Base-by-base conservation (phyloP, 805 yeast species). In the Yarrowia porcina region DNA sequence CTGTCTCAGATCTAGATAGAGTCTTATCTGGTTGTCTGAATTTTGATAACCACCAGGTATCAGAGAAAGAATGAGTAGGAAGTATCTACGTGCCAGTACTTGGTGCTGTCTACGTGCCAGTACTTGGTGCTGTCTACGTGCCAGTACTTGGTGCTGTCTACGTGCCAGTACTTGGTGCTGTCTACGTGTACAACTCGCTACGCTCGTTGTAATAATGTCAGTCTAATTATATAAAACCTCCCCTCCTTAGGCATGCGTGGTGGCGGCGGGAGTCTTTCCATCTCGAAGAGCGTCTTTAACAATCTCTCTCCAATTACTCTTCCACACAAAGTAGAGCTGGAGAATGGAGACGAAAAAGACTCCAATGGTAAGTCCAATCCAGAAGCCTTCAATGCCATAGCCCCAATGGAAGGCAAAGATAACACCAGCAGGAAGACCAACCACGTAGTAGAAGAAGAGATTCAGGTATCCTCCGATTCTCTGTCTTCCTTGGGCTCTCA, bases 401-500 rank as follows among this genome's bases (percentile, higher is more conserved):
- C 78, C 77, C 15, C 74, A 73, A 9, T 72, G 69, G 69, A 83
- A 84, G n/a, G 89, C 83, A 20, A 88, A 73, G 7, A 72, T 69
- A 67, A 83, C 83, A 13, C 89, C 83, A n/a, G 88, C 74, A 17
- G 80, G 67, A 30, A 84, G 75, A 0, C 90, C 88, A 36, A 85
- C 67, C 3, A 80, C 78, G 72, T 89, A 89, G 73, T 89, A 89
- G 0, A 86, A 82, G n/a, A 87, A 70, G 49, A 89, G 76, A 68
- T 88, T 89, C 57, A 89, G 76, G 12, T 82, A 67, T 0, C 93
- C 90, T 2, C 96, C 96, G 49, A 87, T 78, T 54, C 79, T 81
- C 71, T 89, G 96, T 49, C 85, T 75, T 0, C 93, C 96, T 71
- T 87, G 86, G 1, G 92, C 91, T 65, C 96, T 76, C 64, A 89